phyloP scores from a whole-genome alignment of 257 asterid species.

The Linderniella brevidens region DNA sequence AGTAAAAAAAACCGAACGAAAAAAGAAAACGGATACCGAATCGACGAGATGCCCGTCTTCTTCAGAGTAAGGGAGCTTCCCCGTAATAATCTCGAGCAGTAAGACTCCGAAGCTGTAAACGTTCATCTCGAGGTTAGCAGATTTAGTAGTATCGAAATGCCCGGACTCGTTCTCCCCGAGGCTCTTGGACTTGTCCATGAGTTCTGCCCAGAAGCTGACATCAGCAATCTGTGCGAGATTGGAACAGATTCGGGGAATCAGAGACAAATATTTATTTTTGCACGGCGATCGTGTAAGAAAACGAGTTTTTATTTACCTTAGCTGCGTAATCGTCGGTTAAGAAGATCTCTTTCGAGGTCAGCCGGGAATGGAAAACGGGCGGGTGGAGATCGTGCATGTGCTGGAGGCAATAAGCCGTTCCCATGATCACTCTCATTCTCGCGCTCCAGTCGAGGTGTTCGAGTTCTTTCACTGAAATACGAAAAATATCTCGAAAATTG shows the following conservation, averaged over 20 bases:
- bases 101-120: conserved; percentile 48
- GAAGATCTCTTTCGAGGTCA: conserved; percentile 37
- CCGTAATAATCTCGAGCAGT: conserved; percentile 54
- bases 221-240: conserved; percentile 51
- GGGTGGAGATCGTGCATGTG: conserved; percentile 79
- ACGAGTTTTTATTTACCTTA: neutral
- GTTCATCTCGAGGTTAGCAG: conserved; percentile 46
- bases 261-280: neutral
- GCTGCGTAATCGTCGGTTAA: conserved; percentile 92
- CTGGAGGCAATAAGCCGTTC: conserved; percentile 65
- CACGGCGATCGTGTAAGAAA: neutral
- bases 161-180: conserved; percentile 26
- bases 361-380: conserved; percentile 39
- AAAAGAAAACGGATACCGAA: conserved; percentile 33
- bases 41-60: conserved; percentile 37
- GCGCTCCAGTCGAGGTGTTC: conserved; percentile 89
- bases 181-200: conserved; percentile 29
- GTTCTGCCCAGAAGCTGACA: conserved; percentile 52
- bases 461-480: conserved; percentile 44
- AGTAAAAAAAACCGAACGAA: neutral
- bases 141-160: conserved; percentile 34
- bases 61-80: conserved; percentile 44
- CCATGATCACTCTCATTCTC: conserved; percentile 77
- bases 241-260: too few species aligned
- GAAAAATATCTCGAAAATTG: neutral